Evolutionary conservation across 176 grass and related monocot species (phyloP), one percentile per base, ranked within the genome.

Genomic region (Bolboschoenus planiculmis): DNA sequence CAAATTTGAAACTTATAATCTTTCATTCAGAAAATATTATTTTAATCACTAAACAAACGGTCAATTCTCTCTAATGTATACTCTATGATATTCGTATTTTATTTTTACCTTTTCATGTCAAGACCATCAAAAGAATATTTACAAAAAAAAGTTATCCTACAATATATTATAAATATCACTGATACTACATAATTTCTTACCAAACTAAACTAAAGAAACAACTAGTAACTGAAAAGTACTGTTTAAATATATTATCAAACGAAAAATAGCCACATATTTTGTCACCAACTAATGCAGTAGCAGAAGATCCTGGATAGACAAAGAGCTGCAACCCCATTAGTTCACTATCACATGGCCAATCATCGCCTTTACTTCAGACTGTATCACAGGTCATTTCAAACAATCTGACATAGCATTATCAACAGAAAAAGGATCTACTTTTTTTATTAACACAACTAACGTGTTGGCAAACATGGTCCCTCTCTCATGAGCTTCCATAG

Each of bases 321-420:
- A 82, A 82, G 57, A 63, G 80, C 80, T 82, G 80, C 56, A 82
- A 82, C 13, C 56, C 80, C 80, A 82, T 82, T 82, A 82, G 78
- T 80, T 63, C 39, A 82, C 56, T 82, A 82, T 82, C 80, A 82
- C 80, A 82, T 82, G 80, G 58, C 80, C 58, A 82, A 82, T 82
- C 56, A 82, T 82, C 80, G 10, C 56, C 80, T 82, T 82, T 82
- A 66, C 10, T 82, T 82, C 80, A 82, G 80, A 82, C 56, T 82
- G 79, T 63, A 82, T 82, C 80, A 82, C 80, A 57, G 15, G 80
- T 82, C 80, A 82, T 65, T 66, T 82, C 80, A 82, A 46, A 63
- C 37, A 63, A 82, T 82, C 80, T 82, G 80, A 82, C 80, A 65
- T 10, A n/a, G 60, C 80, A 82, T 66, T 82, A 82, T 82, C 80